phyloP scores from a whole-genome alignment of 1,139 yeast genomes.

The Entelexis paramagnoliae region DNA sequence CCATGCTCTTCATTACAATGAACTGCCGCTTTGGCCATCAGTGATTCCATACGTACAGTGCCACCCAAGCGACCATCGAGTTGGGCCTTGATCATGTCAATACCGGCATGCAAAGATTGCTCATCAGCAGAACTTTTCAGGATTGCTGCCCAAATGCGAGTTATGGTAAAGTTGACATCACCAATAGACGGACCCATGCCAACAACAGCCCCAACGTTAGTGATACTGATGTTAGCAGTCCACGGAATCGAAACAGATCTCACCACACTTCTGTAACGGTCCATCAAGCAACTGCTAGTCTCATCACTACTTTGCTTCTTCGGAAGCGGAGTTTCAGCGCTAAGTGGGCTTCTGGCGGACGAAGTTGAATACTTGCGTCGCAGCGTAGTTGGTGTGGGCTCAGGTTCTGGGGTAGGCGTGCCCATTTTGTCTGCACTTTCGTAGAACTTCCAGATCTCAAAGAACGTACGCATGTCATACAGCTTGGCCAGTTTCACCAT shows the following conservation, averaged over 20 bases:
- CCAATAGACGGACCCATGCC: slow-evolving; percentile 86
- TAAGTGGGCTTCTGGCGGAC: neutral
- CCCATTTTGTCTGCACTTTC: slow-evolving; percentile 1
- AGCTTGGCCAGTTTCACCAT: slow-evolving; percentile 72
- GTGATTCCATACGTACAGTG: slow-evolving; percentile 39
- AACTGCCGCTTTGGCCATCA: slow-evolving; percentile 54
- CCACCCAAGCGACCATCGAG: slow-evolving; percentile 81
- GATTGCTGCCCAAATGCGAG: slow-evolving; percentile 58
- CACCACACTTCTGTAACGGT: slow-evolving; percentile 50
- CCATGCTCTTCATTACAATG: slow-evolving; percentile 49
- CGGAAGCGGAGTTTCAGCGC: neutral
- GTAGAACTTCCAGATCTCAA: slow-evolving; percentile 57
- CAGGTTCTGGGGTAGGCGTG: slow-evolving; percentile 5
- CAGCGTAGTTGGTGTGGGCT: slow-evolving; percentile 6
- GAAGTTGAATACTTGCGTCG: slow-evolving; percentile 15
- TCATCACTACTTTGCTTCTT: neutral
- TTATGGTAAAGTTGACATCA: slow-evolving; percentile 43
- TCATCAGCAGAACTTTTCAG: slow-evolving; percentile 62
- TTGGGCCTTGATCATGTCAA: slow-evolving; percentile 43
- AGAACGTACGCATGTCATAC: slow-evolving; percentile 73
- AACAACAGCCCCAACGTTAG: slow-evolving; percentile 45
- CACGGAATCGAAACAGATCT: slow-evolving; percentile 65
- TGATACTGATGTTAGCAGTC: slow-evolving; percentile 51
- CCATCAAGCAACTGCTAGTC: neutral
- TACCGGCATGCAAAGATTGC: slow-evolving; percentile 55